Base-by-base conservation (phyloP, 2,329 filamentous ascomycete genomes). In the Aureobasidium vineae region DNA sequence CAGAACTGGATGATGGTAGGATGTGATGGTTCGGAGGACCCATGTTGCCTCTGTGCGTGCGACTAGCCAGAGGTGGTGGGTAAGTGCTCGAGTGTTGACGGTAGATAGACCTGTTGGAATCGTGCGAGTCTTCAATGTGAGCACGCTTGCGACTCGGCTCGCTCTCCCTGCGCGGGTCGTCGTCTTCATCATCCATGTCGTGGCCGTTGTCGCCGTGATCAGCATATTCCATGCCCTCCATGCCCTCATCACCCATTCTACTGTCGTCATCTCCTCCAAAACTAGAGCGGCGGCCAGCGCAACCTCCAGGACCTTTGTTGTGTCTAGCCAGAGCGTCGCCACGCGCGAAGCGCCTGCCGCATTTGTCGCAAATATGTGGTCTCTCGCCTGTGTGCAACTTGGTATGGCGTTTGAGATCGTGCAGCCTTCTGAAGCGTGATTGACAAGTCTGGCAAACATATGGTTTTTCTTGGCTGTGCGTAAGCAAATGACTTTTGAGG, bases 391-490 rank as follows among this genome's bases (percentile, higher is more conserved):
- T 98, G 75, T 99, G 95, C 26, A 99, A 85, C 79, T 99, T 99
- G 70, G 90, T 92, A 76, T 99, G 95, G 47, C 95, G 88, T 81
- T 99, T 99, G 70, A 99, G 80, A 74, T 99, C 95, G 75, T 99
- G 95, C 61, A 98, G 83, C 70, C 95, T 88, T 65, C 95, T 87
- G 78, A 99, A 99, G 63, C 94, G 88, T 77, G 95, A 91, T 72
- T 94, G 87, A 76, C 95, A 99, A n/a, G 91, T 92, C 69, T 91
- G 88, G 75, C 95, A 99, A 33, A 95, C 86, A 75, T 95, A 99
- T 0, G 95, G 95, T 79, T 99, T 99, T 78, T 99, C 95, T 82
- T 99, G 94, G 73, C 93, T 97, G 78, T 98, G 95, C 0, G 95
- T 98, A 75, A 99, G 86, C 66, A 99, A 85, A 79, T 99, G 95